Base-by-base conservation (phyloP, 371 early-diverging fungal genomes). In the Rhizopus microsporus region DNA sequence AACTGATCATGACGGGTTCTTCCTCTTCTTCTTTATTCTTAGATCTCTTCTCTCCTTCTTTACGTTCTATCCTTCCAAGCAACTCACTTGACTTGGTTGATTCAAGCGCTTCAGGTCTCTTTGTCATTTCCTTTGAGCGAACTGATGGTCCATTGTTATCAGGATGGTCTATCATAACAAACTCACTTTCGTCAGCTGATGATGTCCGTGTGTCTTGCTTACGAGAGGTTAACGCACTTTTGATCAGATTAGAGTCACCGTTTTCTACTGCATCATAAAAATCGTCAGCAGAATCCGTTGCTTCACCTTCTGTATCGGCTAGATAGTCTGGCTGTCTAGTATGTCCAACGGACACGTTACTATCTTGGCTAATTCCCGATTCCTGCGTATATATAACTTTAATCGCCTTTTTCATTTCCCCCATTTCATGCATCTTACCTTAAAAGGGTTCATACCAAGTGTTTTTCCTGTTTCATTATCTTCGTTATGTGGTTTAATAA, bases 151-250 rank as follows among this genome's bases (percentile, higher is more conserved):
- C 23, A 23, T 23, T 23, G 23, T 23, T 23, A 23, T 23, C 12
- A 49, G 66, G 66, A 17, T 57, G 66, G 12, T 66, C 61, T 47
- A 66, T 61, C 52, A 66, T 57, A 9, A 66, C 58, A 54, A 66
- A 66, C 40, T 61, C 66, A 45, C 33, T 50, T 16, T 61, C 66
- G 3, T 60, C 66, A 16, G 48, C 42, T 35, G 53, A 35, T 6
- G 46, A 44, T 12, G 23, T 37, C 30, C 8, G 23, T 37, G 17
- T 16, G 15, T 16, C 43, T 44, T 44, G 34, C 23, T 32, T 43
- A 23, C 51, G 47, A 17, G 3, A 7, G 6, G 37, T 34, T 45
- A 37, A 29, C 3, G 9, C 39, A 39, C 7, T 31, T 34, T 35
- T 54, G 4, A 16, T 12, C 47, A 35, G 5, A 46, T 40, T 12